phyloP scores from a whole-genome alignment of 1,284 basidiomycete genomes.

The Cryptococcus jaspeensis region DNA sequence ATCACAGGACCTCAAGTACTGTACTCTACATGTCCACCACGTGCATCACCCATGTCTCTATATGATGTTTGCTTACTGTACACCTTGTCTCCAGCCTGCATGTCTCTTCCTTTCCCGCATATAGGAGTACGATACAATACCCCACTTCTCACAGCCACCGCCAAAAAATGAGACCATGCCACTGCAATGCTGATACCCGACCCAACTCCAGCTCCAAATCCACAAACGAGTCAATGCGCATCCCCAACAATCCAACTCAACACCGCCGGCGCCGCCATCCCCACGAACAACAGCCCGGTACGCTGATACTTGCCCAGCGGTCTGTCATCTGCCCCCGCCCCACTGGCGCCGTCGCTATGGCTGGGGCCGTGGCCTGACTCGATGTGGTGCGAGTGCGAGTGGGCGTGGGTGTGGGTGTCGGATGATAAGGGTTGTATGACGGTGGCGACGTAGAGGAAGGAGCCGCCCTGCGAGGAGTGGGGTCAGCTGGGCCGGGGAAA shows the following conservation, averaged over 20 bases:
- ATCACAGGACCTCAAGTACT: too few relatives aligned
- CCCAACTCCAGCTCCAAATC: too few relatives aligned
- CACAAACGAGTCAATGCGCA: conserved; percentile 19
- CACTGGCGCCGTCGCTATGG: conserved; percentile 16
- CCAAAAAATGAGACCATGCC: too few relatives aligned
- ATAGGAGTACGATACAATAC: too few relatives aligned
- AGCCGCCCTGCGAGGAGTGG: conserved; percentile 69
- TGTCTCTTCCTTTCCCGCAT: too few relatives aligned
- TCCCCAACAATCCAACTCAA: conserved; percentile 59
- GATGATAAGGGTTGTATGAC: conserved; percentile 67
- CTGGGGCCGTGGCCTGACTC: conserved; percentile 22
- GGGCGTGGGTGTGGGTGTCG: conserved; percentile 52
- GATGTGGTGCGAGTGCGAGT: conserved; percentile 39
- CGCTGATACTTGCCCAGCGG: conserved; percentile 56
- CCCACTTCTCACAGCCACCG: too few relatives aligned
- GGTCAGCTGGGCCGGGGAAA: too few relatives aligned
- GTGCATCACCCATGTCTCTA: too few relatives aligned
- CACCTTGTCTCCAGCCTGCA: too few relatives aligned
- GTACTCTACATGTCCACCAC: too few relatives aligned
- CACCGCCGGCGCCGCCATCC: conserved; percentile 68
- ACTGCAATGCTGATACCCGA: too few relatives aligned
- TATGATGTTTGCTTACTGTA: too few relatives aligned
- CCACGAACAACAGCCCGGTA: conserved; percentile 60
- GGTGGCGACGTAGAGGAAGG: conserved; percentile 92
- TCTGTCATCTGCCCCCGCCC: conserved; percentile 49